Percentiles rank a stretch among this genome's conserved stretches.
phyloP scores from a whole-genome alignment of 495 filamentous ascomycete genomes.

The Letharia columbiana region DNA sequence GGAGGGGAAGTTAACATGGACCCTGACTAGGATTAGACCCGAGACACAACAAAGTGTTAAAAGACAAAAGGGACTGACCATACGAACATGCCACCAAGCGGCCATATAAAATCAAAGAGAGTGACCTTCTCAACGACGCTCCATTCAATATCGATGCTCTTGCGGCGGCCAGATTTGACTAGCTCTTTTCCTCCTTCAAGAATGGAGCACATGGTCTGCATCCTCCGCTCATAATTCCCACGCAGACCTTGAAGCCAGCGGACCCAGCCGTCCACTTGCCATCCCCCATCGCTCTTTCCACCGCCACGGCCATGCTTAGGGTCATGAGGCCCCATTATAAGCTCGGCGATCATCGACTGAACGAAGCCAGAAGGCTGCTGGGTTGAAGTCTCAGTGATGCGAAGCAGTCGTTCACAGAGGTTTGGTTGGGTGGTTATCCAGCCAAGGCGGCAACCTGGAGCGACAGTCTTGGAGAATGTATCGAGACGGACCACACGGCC shows the following conservation, averaged over 20 bases:
- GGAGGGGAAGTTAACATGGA: constrained; percentile 54
- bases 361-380: constrained; percentile 84
- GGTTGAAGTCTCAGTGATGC: constrained; percentile 65
- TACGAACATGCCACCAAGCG: constrained; percentile 87
- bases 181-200: constrained; percentile 57
- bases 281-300: constrained; percentile 43
- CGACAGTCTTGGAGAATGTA: constrained; percentile 75
- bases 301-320: constrained; percentile 32
- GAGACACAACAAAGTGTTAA: background rate
- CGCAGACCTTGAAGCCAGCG: constrained; percentile 79
- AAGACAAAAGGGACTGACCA: constrained; percentile 40
- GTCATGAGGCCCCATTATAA: constrained; percentile 60
- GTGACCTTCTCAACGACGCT: constrained; percentile 56
- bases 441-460: constrained; percentile 65
- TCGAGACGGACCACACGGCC: constrained; percentile 83
- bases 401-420: constrained; percentile 62
- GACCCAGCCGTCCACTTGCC: constrained; percentile 82
- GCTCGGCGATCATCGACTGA: constrained; percentile 68
- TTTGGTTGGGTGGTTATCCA: constrained; percentile 77
- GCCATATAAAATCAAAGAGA: constrained; percentile 67
- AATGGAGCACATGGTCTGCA: constrained; percentile 62
- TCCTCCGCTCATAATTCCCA: constrained; percentile 71
- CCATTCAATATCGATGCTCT: constrained; percentile 47
- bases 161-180: constrained; percentile 38
- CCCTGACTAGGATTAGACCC: constrained; percentile 2